Percentiles rank a stretch among this genome's conserved stretches.
These are phyloP conservation scores for Penicillium argentinense DNA, from an alignment of 495 filamentous ascomycete genomes.

Conservation along the genomic window DNA sequence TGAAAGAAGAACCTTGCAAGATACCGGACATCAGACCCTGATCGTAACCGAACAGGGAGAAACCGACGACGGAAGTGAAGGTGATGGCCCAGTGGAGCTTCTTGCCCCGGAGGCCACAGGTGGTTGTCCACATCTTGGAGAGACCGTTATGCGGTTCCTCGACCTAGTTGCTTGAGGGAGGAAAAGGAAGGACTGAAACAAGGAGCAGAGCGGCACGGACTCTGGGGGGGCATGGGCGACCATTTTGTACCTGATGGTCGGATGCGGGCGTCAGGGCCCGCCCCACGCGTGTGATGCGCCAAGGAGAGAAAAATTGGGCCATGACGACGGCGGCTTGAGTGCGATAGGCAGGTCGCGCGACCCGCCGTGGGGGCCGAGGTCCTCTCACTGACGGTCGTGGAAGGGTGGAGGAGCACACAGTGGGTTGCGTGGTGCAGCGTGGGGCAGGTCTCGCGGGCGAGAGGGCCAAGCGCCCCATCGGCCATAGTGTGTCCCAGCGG, in stretches of 20 bases:
- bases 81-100: slow-evolving; percentile 39
- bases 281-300: slow-evolving; percentile 5
- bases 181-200: slow-evolving; percentile 5
- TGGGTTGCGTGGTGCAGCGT: too few relatives aligned
- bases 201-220: slow-evolving; percentile 1
- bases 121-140: slow-evolving; percentile 42
- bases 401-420: too few relatives aligned
- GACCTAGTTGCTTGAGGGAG: slow-evolving; percentile 1
- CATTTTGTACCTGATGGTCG: slow-evolving; percentile 10
- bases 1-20: slow-evolving; percentile 69
- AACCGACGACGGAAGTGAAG: slow-evolving; percentile 54
- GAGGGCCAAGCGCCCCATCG: slow-evolving; percentile 5
- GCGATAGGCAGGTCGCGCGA: slow-evolving; percentile 21
- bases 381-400: too few relatives aligned
- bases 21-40: slow-evolving; percentile 78
- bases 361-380: slow-evolving; percentile 7
- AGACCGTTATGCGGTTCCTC: slow-evolving; percentile 3
- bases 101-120: slow-evolving; percentile 35
- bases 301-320: slow-evolving; percentile 11
- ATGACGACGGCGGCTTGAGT: slow-evolving; percentile 17
- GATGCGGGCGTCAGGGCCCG: slow-evolving; percentile 1
- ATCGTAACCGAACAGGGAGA: slow-evolving; percentile 74
- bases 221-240: slow-evolving; percentile 5
- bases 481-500: too few relatives aligned
- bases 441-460: slow-evolving; percentile 3